Evolutionary conservation across 2,329 filamentous ascomycete species (phyloP).

Genomic region (Chaetomium strumarium): DNA sequence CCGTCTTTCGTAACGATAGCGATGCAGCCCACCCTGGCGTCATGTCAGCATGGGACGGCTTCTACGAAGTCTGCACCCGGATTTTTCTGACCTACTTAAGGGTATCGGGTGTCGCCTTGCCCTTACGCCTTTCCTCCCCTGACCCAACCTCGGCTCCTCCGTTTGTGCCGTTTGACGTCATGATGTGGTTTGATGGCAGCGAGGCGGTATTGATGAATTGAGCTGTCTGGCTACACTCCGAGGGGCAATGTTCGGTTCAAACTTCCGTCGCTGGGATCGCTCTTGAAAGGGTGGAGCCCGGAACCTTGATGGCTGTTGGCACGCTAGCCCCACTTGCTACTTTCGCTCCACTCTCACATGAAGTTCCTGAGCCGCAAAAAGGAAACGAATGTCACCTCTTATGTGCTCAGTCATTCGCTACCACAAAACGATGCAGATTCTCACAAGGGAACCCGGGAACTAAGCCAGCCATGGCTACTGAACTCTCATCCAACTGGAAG

Average conservation of each 20-base stretch:
- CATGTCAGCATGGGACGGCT: background rate
- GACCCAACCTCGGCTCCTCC: slow-evolving; percentile 52
- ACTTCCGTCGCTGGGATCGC: too few species aligned
- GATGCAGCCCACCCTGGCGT: slow-evolving; percentile 48
- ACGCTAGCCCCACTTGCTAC: background rate
- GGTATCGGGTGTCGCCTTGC: slow-evolving; percentile 78
- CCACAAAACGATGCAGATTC: background rate
- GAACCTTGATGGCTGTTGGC: slow-evolving; percentile 4
- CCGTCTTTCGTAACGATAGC: slow-evolving; percentile 66
- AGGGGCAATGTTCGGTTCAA: background rate
- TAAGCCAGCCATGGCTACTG: slow-evolving; percentile 36
- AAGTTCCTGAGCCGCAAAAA: too few species aligned
- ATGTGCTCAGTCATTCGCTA: background rate
- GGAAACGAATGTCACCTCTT: too few species aligned
- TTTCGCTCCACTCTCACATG: slow-evolving; percentile 1
- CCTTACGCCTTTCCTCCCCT: slow-evolving; percentile 59
- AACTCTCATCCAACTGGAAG: slow-evolving; percentile 70
- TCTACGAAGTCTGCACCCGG: background rate
- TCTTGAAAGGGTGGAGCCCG: background rate
- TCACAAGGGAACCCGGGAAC: background rate
- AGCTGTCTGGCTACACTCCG: background rate
- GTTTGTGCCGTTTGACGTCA: slow-evolving; percentile 45
- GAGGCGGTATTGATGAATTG: slow-evolving; percentile 18
- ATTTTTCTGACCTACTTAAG: slow-evolving; percentile 54
- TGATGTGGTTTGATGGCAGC: slow-evolving; percentile 32